Evolutionary conservation across 1,284 basidiomycete species (phyloP).

Genomic region (Sanguinoderma infundibulare): DNA sequence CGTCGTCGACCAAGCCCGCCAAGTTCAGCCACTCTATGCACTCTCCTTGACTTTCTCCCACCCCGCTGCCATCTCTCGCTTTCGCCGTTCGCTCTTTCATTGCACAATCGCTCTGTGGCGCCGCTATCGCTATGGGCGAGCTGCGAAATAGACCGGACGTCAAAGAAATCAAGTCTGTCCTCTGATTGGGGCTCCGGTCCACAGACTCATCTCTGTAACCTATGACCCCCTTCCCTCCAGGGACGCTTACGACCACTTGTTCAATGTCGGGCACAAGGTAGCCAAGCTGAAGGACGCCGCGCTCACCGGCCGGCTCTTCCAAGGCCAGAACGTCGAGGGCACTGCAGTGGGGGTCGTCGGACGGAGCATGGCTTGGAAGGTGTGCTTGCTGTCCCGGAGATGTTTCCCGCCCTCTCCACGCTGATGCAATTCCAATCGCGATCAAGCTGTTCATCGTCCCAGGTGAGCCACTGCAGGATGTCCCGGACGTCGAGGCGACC

Average conservation of each 20-base stretch:
- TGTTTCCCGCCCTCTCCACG: slow-evolving; percentile 5
- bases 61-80: neutral
- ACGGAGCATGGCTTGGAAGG: slow-evolving; percentile 83
- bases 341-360: slow-evolving; percentile 57
- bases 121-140: slow-evolving; percentile 23
- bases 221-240: slow-evolving; percentile 42
- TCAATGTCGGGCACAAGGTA: slow-evolving; percentile 56
- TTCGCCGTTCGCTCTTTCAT: neutral
- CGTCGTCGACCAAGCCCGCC: neutral
- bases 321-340: slow-evolving; percentile 40
- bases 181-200: slow-evolving; percentile 29
- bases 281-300: slow-evolving; percentile 70
- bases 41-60: neutral
- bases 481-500: slow-evolving; percentile 46
- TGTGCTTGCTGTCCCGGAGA: too few species aligned
- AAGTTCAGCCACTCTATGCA: slow-evolving; percentile 4
- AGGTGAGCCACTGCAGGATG: slow-evolving; percentile 58
- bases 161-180: slow-evolving; percentile 36
- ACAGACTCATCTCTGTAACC: slow-evolving; percentile 31
- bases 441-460: slow-evolving; percentile 63
- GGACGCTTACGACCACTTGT: slow-evolving; percentile 63
- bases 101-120: neutral
- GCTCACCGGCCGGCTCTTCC: slow-evolving; percentile 62
- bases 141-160: slow-evolving; percentile 26
- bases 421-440: slow-evolving; percentile 3